A percentile compares a stretch with the other conserved stretches of the same genome.
These are phyloP conservation scores for Citrus australasica DNA, from an alignment of 345 rosid genomes.

Conservation along the genomic window DNA sequence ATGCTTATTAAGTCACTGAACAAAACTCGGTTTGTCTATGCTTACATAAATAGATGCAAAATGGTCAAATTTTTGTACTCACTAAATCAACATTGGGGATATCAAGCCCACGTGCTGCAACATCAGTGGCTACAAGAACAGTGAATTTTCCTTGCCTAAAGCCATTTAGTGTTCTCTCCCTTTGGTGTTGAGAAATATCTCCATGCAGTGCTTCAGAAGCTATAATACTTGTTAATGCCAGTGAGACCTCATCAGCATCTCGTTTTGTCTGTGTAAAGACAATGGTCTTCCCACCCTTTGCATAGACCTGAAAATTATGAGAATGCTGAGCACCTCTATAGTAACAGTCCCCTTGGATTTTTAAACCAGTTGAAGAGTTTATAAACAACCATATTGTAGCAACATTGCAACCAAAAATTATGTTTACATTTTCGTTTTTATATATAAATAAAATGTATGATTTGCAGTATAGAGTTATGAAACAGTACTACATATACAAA, in stretches of 20 bases:
- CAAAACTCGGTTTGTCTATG: neutral
- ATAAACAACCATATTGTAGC: neutral
- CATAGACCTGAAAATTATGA: conserved; percentile 65
- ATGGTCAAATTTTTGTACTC: conserved; percentile 23
- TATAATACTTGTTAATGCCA: conserved; percentile 72
- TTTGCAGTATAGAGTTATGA: neutral
- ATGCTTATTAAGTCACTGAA: neutral
- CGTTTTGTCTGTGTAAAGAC: conserved; percentile 94
- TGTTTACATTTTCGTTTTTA: neutral
- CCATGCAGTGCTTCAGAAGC: conserved; percentile 98
- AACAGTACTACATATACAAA: neutral
- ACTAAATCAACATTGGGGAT: conserved; percentile 96
- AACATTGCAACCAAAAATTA: neutral
- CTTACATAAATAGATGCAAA: neutral
- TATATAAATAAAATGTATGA: neutral
- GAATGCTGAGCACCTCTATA: conserved; percentile 1
- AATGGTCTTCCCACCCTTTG: conserved; percentile 95
- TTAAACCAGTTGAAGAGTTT: neutral
- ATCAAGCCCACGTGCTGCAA: conserved; percentile 97
- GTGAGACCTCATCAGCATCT: conserved; percentile 95
- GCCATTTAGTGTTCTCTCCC: conserved; percentile 93
- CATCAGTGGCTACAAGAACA: conserved; percentile 96
- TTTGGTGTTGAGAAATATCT: conserved; percentile 97
- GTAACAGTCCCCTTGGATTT: neutral
- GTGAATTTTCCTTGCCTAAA: conserved; percentile 98